These are phyloP conservation scores for Lagenidium giganteum DNA, from an alignment of 352 stramenopile species.

Conservation along the genomic window DNA sequence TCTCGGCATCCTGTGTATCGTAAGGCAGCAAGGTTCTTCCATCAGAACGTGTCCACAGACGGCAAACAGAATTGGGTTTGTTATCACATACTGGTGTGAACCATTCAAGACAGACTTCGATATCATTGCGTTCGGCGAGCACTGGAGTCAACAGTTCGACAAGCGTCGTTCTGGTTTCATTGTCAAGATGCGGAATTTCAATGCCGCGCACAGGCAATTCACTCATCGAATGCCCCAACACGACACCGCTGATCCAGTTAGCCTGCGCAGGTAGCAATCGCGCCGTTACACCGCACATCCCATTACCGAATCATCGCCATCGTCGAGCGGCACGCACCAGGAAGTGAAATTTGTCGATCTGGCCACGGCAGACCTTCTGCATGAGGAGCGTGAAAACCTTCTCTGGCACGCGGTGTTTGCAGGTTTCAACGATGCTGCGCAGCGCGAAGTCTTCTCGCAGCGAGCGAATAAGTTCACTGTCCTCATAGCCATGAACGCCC, in stretches of 20 bases:
- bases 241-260: constrained; percentile 80
- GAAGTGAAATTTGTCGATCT: constrained; percentile 89
- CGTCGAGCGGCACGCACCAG: constrained; percentile 19
- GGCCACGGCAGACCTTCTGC: constrained; percentile 78
- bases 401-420: constrained; percentile 71
- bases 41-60: not conserved
- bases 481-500: constrained; percentile 80
- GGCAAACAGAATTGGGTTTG: not conserved
- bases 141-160: constrained; percentile 78
- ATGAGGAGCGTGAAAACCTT: constrained; percentile 80
- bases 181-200: constrained; percentile 75
- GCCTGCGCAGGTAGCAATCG: constrained; percentile 19
- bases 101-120: constrained; percentile 88
- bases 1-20: constrained; percentile 42
- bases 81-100: constrained; percentile 60
- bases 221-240: constrained; percentile 59
- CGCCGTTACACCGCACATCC: not conserved
- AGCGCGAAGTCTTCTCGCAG: constrained; percentile 82
- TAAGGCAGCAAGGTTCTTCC: not conserved
- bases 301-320: not conserved
- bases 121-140: constrained; percentile 70
- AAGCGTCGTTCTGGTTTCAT: constrained; percentile 62
- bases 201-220: constrained; percentile 77
- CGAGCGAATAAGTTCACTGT: constrained; percentile 67
- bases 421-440: constrained; percentile 66